phyloP scores from a whole-genome alignment of 1,139 yeast genomes.

The Suhomyces maxii region DNA sequence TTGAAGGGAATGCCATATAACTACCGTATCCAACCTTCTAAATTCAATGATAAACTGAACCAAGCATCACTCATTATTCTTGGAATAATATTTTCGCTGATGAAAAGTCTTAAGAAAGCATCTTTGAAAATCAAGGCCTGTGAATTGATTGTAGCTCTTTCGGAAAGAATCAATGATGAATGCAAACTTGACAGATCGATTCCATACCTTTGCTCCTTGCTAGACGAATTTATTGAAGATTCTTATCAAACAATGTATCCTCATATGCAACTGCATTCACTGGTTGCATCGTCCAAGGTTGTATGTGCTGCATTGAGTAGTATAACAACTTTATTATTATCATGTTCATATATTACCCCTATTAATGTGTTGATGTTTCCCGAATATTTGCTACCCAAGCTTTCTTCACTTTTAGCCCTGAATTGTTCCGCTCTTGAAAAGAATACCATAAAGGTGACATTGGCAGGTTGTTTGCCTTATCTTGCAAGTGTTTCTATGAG shows the following conservation, averaged over 20 bases:
- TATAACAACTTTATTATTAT: slow-evolving; percentile 58
- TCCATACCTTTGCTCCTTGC: slow-evolving; percentile 65
- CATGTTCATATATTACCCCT: slow-evolving; percentile 71
- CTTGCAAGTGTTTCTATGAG: slow-evolving; percentile 62
- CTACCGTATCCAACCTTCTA: slow-evolving; percentile 44
- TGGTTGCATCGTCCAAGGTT: slow-evolving; percentile 41
- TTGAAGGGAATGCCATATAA: slow-evolving; percentile 48
- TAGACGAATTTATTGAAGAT: slow-evolving; percentile 34
- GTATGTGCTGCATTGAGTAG: slow-evolving; percentile 59
- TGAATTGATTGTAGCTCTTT: slow-evolving; percentile 71
- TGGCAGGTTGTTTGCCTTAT: slow-evolving; percentile 73
- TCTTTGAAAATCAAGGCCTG: slow-evolving; percentile 68
- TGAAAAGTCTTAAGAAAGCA: slow-evolving; percentile 65
- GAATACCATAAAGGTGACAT: slow-evolving; percentile 57
- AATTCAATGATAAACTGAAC: slow-evolving; percentile 26
- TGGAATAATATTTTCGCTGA: slow-evolving; percentile 60
- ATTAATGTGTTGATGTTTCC: slow-evolving; percentile 74
- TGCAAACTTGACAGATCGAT: slow-evolving; percentile 81
- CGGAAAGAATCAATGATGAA: slow-evolving; percentile 78
- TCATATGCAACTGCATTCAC: not conserved
- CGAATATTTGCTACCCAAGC: slow-evolving; percentile 78
- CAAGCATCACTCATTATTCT: slow-evolving; percentile 65
- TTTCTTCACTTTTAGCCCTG: slow-evolving; percentile 42
- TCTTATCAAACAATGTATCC: slow-evolving; percentile 1
- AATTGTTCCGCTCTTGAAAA: slow-evolving; percentile 28